Conservation (phyloP, 2,329 filamentous ascomycete genomes). For the Sporothrix luriei region DNA sequence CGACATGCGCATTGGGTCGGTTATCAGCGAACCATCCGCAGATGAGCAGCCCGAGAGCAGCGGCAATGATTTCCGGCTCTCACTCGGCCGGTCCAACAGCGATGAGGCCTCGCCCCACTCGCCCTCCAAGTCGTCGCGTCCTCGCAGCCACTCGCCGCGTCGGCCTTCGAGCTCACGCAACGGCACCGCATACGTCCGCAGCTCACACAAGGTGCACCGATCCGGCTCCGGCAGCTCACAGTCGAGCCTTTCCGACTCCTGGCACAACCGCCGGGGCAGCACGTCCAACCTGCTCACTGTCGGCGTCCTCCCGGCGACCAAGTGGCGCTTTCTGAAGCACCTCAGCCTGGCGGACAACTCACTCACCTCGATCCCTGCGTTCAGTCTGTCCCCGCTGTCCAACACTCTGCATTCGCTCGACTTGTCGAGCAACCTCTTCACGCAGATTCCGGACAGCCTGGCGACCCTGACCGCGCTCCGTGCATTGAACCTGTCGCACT, state of each 20-base stretch:
- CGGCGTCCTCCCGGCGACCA: slow-evolving; percentile 75
- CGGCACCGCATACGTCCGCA: slow-evolving; percentile 63
- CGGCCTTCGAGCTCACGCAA: slow-evolving; percentile 77
- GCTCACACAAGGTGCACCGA: slow-evolving; percentile 74
- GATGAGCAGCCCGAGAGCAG: slow-evolving; percentile 47
- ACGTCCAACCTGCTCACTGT: slow-evolving; percentile 74
- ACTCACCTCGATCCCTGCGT: slow-evolving; percentile 74
- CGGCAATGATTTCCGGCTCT: slow-evolving; percentile 46
- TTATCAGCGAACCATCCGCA: slow-evolving; percentile 52
- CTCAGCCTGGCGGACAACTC: slow-evolving; percentile 90
- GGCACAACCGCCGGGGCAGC: slow-evolving; percentile 69
- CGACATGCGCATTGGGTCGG: slow-evolving; percentile 63
- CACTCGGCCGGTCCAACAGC: slow-evolving; percentile 51
- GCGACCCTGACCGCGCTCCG: slow-evolving; percentile 83
- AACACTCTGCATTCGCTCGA: slow-evolving; percentile 91
- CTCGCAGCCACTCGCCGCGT: slow-evolving; percentile 78
- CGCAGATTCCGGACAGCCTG: slow-evolving; percentile 90
- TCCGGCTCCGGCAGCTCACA: slow-evolving; percentile 93
- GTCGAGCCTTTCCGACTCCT: slow-evolving; percentile 70
- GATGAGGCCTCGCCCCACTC: slow-evolving; percentile 50
- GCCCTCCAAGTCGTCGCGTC: slow-evolving; percentile 53
- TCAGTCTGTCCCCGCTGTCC: slow-evolving; percentile 77
- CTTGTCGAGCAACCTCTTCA: slow-evolving; percentile 88
- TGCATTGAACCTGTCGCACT: slow-evolving; percentile 90
- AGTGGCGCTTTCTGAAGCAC: slow-evolving; percentile 94